Conservation (phyloP, 2,329 filamentous ascomycete genomes). For the Neoarthrinium moseri region DNA sequence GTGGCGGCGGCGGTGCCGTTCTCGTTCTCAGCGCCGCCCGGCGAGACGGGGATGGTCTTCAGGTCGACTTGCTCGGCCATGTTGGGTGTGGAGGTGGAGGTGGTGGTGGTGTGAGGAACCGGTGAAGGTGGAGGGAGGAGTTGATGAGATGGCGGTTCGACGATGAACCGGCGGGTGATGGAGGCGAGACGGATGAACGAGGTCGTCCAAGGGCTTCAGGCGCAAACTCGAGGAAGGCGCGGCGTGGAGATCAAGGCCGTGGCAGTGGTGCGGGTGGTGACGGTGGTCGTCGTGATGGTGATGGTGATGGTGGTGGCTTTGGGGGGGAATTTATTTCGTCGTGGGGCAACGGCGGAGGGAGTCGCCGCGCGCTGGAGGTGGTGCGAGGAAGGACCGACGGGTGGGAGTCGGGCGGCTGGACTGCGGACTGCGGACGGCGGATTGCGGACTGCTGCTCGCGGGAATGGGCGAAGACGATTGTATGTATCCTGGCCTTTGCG, state of each 20-base stretch:
- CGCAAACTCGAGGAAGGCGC: constrained; percentile 6
- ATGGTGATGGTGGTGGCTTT: neutral
- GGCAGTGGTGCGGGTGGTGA: neutral
- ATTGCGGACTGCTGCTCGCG: no score
- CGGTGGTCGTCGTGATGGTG: neutral
- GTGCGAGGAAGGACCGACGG: no score
- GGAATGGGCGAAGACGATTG: no score
- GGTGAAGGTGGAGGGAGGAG: neutral
- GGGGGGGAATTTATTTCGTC: neutral
- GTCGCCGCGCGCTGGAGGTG: no score
- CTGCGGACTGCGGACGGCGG: no score
- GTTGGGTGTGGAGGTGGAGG: no score
- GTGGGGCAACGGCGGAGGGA: constrained; percentile 8
- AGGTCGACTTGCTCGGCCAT: constrained; percentile 62
- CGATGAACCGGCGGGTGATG: neutral
- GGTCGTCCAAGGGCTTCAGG: neutral
- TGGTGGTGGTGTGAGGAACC: no score
- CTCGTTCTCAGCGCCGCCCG: constrained; percentile 57
- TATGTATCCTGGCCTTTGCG: no score
- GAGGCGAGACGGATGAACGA: neutral
- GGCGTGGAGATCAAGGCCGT: neutral
- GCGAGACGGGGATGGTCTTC: constrained; percentile 66
- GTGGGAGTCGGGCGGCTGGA: no score
- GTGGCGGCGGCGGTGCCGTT: constrained; percentile 42
- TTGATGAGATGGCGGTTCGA: neutral